These are phyloP conservation scores for Rhododendron ovatum DNA, from an alignment of 148 eudicot species.

Conservation along the genomic window DNA sequence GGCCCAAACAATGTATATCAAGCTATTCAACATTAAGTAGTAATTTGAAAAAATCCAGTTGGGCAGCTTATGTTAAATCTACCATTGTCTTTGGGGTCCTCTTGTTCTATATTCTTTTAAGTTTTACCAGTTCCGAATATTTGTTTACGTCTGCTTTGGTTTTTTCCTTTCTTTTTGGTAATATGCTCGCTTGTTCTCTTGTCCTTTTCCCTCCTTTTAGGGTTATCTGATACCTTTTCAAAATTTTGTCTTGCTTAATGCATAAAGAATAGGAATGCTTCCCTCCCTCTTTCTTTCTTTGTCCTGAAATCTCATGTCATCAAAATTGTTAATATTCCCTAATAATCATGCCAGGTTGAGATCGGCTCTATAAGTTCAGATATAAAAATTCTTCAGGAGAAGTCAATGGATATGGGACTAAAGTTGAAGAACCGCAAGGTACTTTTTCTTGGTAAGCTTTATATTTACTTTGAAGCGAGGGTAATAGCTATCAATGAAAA, in stretches of 20 bases:
- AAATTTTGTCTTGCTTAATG: not conserved
- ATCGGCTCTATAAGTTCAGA: slow-evolving; percentile 99
- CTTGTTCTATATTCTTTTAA: not conserved
- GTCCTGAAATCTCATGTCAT: not conserved
- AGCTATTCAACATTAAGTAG: not conserved
- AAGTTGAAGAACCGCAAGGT: slow-evolving; percentile 99
- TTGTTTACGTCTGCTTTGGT: not conserved
- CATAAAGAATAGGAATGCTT: not conserved
- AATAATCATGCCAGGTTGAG: slow-evolving; percentile 52
- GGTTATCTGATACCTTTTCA: not conserved
- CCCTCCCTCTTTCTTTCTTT: not conserved
- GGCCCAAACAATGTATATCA: not conserved
- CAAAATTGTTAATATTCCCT: not conserved
- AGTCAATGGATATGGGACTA: slow-evolving; percentile 98
- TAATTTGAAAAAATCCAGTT: not conserved
- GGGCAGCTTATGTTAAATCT: not conserved
- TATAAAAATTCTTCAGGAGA: slow-evolving; percentile 96
- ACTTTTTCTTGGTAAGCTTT: slow-evolving; percentile 8
- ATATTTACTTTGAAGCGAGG: not conserved
- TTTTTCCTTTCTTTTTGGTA: not conserved
- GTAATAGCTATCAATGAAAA: not conserved
- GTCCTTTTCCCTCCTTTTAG: not conserved
- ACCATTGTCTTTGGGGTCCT: not conserved
- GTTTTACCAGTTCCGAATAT: not conserved
- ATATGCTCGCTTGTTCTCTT: not conserved